Base-by-base conservation (phyloP, 1,284 basidiomycete genomes). In the Microbotryum violaceum region DNA sequence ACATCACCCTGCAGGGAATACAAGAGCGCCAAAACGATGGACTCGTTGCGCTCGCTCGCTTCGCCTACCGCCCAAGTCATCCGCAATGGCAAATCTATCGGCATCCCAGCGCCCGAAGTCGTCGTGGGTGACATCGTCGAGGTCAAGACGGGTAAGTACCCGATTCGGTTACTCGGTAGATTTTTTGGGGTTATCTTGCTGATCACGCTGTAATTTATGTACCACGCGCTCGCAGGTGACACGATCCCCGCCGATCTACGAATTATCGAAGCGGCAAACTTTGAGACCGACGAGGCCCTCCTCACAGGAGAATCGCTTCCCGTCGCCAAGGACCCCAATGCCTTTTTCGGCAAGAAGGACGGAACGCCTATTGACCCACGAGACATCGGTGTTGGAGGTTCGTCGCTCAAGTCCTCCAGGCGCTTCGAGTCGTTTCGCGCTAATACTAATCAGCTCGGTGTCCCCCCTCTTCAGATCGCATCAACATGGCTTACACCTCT, bases 301-400 rank as follows among this genome's bases (percentile, higher is more conserved):
- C 77, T 87, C n/a, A 87, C 85, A 2, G 85, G 85, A 55, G 83
- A 85, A 71, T 81, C 79, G 14, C 73, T 86, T 20, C 85, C 85
- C 61, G 84, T 86, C 16, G 74, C 77, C 33, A 87, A 87, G 74
- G 80, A 77, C 50, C 71, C 73, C 8, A 78, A 80, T 31, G 60
- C 78, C 66, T 60, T n/a, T n/a, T 69, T 65, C 63, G 71, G 70
- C 57, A 73, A 75, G 9, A 66, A 66, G 58, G 33, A n/a, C 4
- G 54, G 47, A 25, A 57, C 56, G 8, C 47, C 47, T 2, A 62
- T 66, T n/a, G 67, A 68, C 46, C 55, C 62, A 10, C 60, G 67
- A 20, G 67, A 69, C 33, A 52, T 67, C 76, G 78, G 70, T 78
- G 81, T 70, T 8, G 65, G 68, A 44, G 66, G 62, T 66, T 42